Conservation (phyloP, 352 stramenopile species). For the Bremia lactucae region DNA sequence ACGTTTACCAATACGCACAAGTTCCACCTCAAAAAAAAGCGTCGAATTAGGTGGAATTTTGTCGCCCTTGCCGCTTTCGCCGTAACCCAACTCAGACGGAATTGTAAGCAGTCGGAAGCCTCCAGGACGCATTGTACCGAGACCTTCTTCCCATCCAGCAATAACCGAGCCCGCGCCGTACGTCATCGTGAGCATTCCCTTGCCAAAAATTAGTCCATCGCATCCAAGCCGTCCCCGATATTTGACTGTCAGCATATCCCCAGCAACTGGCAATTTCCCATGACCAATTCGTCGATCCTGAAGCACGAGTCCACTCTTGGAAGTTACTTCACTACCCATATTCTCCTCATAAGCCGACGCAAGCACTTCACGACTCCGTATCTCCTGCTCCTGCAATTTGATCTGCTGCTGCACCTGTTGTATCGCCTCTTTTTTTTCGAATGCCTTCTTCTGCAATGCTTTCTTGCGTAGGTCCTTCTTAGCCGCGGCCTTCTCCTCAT, state of each 20-base stretch:
- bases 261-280: conserved; percentile 32
- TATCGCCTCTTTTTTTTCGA: conserved; percentile 28
- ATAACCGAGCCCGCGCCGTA: conserved; percentile 65
- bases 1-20: conserved; percentile 65
- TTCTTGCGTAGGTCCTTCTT: conserved; percentile 33
- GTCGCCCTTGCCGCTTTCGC: conserved; percentile 44
- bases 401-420: conserved; percentile 23
- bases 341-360: conserved; percentile 42
- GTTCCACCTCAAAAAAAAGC: conserved; percentile 71
- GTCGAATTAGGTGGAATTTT: conserved; percentile 74
- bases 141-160: conserved; percentile 68
- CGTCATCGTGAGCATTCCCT: conserved; percentile 58
- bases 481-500: conserved; percentile 8
- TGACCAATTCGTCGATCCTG: conserved; percentile 46
- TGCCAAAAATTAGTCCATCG: conserved; percentile 59
- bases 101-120: conserved; percentile 54
- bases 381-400: conserved; percentile 16
- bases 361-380: conserved; percentile 33
- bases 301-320: conserved; percentile 43
- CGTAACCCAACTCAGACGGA: conserved; percentile 53
- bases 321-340: conserved; percentile 40
- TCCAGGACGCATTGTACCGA: conserved; percentile 60
- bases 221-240: conserved; percentile 51
- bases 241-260: conserved; percentile 69
- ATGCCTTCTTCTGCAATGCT: conserved; percentile 21